Evolutionary conservation across 345 rosid genomes (phyloP).

Genomic region (Salix suchowensis): DNA sequence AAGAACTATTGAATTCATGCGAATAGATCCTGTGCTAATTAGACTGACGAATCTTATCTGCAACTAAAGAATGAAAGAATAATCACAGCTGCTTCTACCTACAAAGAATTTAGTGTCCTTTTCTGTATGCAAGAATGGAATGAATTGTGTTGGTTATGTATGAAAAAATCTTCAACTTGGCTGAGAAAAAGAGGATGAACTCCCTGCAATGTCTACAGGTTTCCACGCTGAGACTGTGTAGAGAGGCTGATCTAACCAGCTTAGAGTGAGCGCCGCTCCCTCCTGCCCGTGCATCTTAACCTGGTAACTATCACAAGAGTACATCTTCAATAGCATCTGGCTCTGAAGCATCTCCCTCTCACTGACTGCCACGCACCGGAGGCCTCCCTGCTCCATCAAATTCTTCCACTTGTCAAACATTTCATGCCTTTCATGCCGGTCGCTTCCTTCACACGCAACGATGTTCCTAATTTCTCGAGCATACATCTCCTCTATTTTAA

Average conservation of each 20-base stretch:
- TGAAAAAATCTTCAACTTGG: constrained; percentile 39
- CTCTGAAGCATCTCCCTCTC: constrained; percentile 84
- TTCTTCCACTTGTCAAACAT: constrained; percentile 59
- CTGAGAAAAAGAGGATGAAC: constrained; percentile 61
- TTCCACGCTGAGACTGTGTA: constrained; percentile 86
- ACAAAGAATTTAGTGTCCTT: constrained; percentile 44
- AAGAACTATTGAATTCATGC: constrained; percentile 18
- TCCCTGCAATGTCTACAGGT: constrained; percentile 51
- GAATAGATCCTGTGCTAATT: constrained; percentile 17
- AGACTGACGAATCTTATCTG: constrained; percentile 30
- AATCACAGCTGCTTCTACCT: constrained; percentile 39
- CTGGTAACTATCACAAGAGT: constrained; percentile 39
- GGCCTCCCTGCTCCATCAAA: constrained; percentile 79
- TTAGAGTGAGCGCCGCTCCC: constrained; percentile 53
- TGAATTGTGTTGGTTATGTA: constrained; percentile 10
- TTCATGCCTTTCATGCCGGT: constrained; percentile 77
- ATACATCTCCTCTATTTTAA: constrained; percentile 76
- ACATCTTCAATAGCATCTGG: constrained; percentile 87
- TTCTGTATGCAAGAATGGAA: constrained; percentile 32
- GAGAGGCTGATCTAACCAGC: constrained; percentile 81
- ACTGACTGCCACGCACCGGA: constrained; percentile 45
- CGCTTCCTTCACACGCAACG: constrained; percentile 87
- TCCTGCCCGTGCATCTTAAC: constrained; percentile 45
- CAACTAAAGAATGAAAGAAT: constrained; percentile 63
- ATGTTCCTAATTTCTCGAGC: constrained; percentile 77